These are phyloP conservation scores for Quercus bicolor DNA, from an alignment of 306 rosid species.

Conservation along the genomic window DNA sequence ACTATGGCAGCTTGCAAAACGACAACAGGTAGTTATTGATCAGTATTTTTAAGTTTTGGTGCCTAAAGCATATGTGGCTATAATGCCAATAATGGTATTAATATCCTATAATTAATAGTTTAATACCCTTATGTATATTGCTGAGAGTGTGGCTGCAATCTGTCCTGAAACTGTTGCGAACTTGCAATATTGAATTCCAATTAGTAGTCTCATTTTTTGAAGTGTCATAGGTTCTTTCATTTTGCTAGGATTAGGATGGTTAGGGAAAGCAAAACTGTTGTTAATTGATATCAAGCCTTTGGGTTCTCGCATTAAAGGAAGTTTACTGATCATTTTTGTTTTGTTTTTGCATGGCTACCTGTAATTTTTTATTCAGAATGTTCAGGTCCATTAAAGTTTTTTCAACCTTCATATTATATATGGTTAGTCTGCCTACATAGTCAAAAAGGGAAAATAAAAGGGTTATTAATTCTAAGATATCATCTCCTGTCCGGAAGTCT, in stretches of 20 bases:
- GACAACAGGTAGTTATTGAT: conserved; percentile 64
- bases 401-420: not conserved
- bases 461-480: not conserved
- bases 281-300: not conserved
- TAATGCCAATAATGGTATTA: conserved; percentile 14
- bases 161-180: too few species aligned
- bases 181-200: not conserved
- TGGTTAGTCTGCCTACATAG: not conserved
- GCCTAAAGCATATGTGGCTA: conserved; percentile 10
- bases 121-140: not conserved
- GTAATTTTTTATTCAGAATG: not conserved
- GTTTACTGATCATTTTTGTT: not conserved
- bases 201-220: not conserved
- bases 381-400: not conserved
- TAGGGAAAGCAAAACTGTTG: not conserved
- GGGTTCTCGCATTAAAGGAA: not conserved
- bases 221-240: not conserved
- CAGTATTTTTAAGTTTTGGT: conserved; percentile 14
- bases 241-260: too few species aligned
- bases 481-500: not conserved
- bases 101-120: not conserved
- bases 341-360: not conserved
- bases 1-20: conserved; percentile 88
- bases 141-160: not conserved
- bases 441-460: not conserved